Percentiles rank a stretch among this genome's conserved stretches.
Evolutionary conservation across 2,329 filamentous ascomycete species (phyloP).

Genomic region (Aspergillus felis): DNA sequence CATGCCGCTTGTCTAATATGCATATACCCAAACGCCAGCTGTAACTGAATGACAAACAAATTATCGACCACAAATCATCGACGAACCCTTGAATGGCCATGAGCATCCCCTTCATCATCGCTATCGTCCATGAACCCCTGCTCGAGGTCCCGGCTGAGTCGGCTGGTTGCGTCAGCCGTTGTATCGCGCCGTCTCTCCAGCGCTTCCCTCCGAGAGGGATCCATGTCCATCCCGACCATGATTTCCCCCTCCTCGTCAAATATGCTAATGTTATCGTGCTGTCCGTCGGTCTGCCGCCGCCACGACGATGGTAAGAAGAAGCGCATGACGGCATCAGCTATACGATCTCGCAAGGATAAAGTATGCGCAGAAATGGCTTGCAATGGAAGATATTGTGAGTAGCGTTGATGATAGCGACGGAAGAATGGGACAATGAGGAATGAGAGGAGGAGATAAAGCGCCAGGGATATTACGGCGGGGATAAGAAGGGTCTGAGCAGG

Average conservation of each 20-base stretch:
- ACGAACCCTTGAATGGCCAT: slow-evolving; percentile 25
- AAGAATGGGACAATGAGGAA: slow-evolving; percentile 65
- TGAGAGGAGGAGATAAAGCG: slow-evolving; percentile 63
- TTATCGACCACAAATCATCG: slow-evolving; percentile 9
- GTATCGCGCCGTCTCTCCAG: slow-evolving; percentile 42
- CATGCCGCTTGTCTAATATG: neutral
- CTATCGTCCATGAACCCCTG: slow-evolving; percentile 72
- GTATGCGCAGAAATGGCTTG: slow-evolving; percentile 51
- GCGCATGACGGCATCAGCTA: slow-evolving; percentile 40
- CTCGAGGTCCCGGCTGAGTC: slow-evolving; percentile 76
- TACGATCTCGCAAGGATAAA: slow-evolving; percentile 50
- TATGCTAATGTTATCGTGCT: slow-evolving; percentile 54
- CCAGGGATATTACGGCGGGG: slow-evolving; percentile 66
- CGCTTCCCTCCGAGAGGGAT: slow-evolving; percentile 43
- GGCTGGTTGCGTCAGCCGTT: slow-evolving; percentile 41
- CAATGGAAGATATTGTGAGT: slow-evolving; percentile 70
- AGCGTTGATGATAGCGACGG: slow-evolving; percentile 65
- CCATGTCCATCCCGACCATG: slow-evolving; percentile 52
- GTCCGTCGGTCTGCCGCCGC: slow-evolving; percentile 44
- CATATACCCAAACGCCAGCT: slow-evolving; percentile 4
- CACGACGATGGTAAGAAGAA: slow-evolving; percentile 43
- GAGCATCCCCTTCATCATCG: slow-evolving; percentile 51
- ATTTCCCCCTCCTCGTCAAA: slow-evolving; percentile 65
- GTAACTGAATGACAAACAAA: neutral
- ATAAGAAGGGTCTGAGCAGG: slow-evolving; percentile 60